Percentiles rank a stretch among this genome's conserved stretches.
Evolutionary conservation across 164 flowering plant species (phyloP).

Genomic region (Macadamia tetraphylla): DNA sequence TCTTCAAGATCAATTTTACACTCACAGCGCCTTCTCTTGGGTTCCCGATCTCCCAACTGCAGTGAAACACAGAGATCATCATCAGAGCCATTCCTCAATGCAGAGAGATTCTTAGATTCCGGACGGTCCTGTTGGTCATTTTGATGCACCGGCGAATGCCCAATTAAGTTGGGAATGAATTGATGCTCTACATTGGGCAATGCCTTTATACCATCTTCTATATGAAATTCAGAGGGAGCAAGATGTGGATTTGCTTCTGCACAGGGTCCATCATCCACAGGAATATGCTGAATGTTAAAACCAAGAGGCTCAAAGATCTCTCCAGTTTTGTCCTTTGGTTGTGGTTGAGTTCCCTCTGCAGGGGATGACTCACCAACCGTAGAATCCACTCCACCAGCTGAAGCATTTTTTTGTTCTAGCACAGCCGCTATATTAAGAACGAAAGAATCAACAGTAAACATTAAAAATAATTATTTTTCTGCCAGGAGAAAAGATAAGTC

Average conservation of each 20-base stretch:
- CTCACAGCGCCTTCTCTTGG: slow-evolving; percentile 50
- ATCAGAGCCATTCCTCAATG: slow-evolving; percentile 44
- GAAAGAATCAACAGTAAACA: not conserved
- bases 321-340: slow-evolving; percentile 41
- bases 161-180: slow-evolving; percentile 57
- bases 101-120: slow-evolving; percentile 43
- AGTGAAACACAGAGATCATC: slow-evolving; percentile 62
- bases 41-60: slow-evolving; percentile 76
- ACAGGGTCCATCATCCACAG: slow-evolving; percentile 36
- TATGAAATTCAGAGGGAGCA: slow-evolving; percentile 27
- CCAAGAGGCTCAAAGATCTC: slow-evolving; percentile 57
- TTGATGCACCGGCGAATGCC: slow-evolving; percentile 35
- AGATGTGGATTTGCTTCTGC: slow-evolving; percentile 33
- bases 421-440: slow-evolving; percentile 48
- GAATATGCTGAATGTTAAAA: slow-evolving; percentile 46
- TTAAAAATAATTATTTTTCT: too few species aligned
- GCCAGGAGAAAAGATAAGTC: too few species aligned
- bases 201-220: slow-evolving; percentile 44
- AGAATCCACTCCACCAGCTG: slow-evolving; percentile 56
- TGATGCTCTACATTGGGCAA: slow-evolving; percentile 66
- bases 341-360: slow-evolving; percentile 29
- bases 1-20: slow-evolving; percentile 27
- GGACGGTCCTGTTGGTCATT: slow-evolving; percentile 23
- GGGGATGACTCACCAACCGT: slow-evolving; percentile 84
- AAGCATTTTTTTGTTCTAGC: slow-evolving; percentile 73